Base-by-base conservation (phyloP, 2,329 filamentous ascomycete genomes). In the Colletotrichum karsti region DNA sequence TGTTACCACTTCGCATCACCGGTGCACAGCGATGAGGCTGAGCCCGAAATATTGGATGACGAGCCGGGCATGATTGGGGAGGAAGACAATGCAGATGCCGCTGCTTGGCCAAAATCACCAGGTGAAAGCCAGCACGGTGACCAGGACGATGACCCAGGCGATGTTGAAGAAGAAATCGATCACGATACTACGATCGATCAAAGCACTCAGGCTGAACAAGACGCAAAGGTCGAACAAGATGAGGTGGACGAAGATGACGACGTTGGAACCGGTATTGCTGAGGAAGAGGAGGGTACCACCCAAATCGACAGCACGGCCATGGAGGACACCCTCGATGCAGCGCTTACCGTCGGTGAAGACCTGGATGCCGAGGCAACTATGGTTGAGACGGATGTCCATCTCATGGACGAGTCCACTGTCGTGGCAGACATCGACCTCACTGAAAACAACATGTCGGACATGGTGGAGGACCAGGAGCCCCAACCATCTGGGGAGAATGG, bases 1-100 rank as follows among this genome's bases (percentile, higher is more conserved):
- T 77, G 79, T 13, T 78, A 82, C 59, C 69, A 79, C 1, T 83
- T 82, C 60, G 75, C 76, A 55, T 57, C 68, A 10, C 57, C 39
- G 42, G 60, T 37, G 22, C 62, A 72, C 4, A 74, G 71, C 15
- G 72, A 68, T 10, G 73, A 28, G 33, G 60, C 41, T 71, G 67
- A 71, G 26, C 66, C 50, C 71, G 68, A 72, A 18, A 69, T 71
- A 12, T 51, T 73, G 20, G 63, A 72, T 4, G 67, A 69, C 10
- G 70, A 70, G 18, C 44, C 46, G 39, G 65, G 54, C 24, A 51
- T 68, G 60, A 55, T 68, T 20, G 65, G 65, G n/a, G 72, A 69
- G n/a, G 60, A 69, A 20, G 63, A 67, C 22, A 68, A 68, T 28
- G 65, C 65, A 3, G 65, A 68, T 59, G 60, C 65, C 22, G 26